These are phyloP conservation scores for Chaetomium strumarium DNA, from an alignment of 2,329 filamentous ascomycete genomes.

Conservation along the genomic window DNA sequence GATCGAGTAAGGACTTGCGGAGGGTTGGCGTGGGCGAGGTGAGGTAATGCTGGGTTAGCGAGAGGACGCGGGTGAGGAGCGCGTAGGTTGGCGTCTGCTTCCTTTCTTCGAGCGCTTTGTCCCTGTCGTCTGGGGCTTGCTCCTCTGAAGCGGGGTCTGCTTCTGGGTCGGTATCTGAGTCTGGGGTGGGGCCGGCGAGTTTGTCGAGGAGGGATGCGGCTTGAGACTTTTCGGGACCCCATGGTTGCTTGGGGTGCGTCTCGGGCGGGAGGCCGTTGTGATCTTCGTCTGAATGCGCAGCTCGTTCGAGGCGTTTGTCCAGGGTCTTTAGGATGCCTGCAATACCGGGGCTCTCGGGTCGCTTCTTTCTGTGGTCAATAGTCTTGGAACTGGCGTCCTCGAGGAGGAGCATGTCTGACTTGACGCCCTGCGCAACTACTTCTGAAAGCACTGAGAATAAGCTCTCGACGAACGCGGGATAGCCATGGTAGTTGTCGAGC, in stretches of 20 bases:
- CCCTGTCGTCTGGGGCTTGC: constrained; percentile 23
- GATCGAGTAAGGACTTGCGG: constrained; percentile 68
- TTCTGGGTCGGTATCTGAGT: constrained; percentile 27
- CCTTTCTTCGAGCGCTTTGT: constrained; percentile 35
- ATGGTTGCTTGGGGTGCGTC: constrained; percentile 34
- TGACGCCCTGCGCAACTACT: constrained; percentile 75
- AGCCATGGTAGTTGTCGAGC: constrained; percentile 92
- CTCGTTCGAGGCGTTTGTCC: constrained; percentile 52
- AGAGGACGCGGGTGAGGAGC: constrained; percentile 75
- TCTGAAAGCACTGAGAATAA: constrained; percentile 78
- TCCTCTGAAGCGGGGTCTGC: constrained; percentile 19
- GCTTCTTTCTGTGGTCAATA: constrained; percentile 39
- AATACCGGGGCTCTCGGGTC: constrained; percentile 32
- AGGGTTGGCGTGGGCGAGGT: constrained; percentile 77
- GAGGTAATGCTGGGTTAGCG: constrained; percentile 83
- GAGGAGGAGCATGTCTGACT: constrained; percentile 45
- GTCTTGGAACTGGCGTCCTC: constrained; percentile 34
- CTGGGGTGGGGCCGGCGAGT: constrained; percentile 31
- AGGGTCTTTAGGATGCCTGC: constrained; percentile 51
- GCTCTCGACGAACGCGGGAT: constrained; percentile 75
- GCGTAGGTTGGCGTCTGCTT: constrained; percentile 72
- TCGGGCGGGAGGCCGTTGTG: constrained; percentile 22
- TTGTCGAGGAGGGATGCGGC: constrained; percentile 26
- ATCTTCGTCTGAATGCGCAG: constrained; percentile 29
- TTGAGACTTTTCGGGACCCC: constrained; percentile 28